Evolutionary conservation across 2,329 filamentous ascomycete species (phyloP).

Genomic region (Fusarium algeriense): DNA sequence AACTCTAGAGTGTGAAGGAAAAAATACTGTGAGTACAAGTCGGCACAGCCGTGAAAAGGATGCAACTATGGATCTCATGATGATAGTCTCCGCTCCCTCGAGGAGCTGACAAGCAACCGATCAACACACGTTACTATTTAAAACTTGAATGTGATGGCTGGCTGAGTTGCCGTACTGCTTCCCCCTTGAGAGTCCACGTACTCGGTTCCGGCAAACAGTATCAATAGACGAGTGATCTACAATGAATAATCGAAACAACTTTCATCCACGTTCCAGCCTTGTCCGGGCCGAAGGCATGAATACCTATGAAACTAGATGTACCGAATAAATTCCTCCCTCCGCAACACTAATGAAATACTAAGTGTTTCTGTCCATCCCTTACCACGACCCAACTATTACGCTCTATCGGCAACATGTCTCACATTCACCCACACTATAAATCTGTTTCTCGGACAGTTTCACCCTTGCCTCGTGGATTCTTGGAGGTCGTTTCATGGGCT

Average conservation of each 20-base stretch:
- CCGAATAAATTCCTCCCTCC: constrained; percentile 19
- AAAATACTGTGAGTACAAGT: constrained; percentile 35
- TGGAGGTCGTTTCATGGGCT: constrained; percentile 27
- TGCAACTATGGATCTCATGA: constrained; percentile 1
- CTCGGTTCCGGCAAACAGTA: constrained; percentile 7
- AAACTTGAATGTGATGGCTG: not conserved
- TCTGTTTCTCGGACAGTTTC: constrained; percentile 28
- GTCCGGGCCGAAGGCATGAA: constrained; percentile 7
- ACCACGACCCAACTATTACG: not conserved
- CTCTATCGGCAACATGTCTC: constrained; percentile 13
- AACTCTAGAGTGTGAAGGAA: constrained; percentile 20
- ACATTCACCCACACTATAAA: constrained; percentile 1
- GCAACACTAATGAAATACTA: constrained; percentile 20
- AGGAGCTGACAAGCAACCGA: constrained; percentile 8
- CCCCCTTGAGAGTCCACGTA: constrained; percentile 17
- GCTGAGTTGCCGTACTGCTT: constrained; percentile 1
- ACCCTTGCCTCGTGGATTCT: constrained; percentile 37
- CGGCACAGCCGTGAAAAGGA: not conserved
- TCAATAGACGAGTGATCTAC: constrained; percentile 6
- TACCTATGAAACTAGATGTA: not conserved
- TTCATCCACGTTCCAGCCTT: constrained; percentile 29
- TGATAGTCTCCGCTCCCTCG: constrained; percentile 7
- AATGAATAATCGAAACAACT: constrained; percentile 9
- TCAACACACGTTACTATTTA: constrained; percentile 5
- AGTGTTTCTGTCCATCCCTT: constrained; percentile 21